Percentiles rank a stretch among this genome's conserved stretches.
Conservation (phyloP, 1,284 basidiomycete species). For the Inonotus hispidus region DNA sequence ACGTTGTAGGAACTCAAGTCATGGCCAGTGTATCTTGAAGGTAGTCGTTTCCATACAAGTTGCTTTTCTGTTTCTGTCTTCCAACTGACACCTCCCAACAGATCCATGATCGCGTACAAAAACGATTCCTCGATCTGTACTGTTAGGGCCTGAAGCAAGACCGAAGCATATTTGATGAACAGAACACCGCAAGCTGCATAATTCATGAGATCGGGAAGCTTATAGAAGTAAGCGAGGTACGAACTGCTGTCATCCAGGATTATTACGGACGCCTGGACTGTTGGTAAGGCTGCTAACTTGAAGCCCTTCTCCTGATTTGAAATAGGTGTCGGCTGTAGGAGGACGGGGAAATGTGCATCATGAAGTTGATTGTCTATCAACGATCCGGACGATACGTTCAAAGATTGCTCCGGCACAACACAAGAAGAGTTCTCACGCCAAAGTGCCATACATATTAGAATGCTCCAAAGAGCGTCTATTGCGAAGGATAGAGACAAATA, state of each 20-base stretch:
- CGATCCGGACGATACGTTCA: slow-evolving; percentile 81
- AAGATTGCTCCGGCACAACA: no score
- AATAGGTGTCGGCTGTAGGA: slow-evolving; percentile 92
- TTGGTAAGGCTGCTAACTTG: slow-evolving; percentile 86
- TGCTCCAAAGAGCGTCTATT: no score
- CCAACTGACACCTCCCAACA: slow-evolving; percentile 90
- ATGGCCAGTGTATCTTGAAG: no score
- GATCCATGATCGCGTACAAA: slow-evolving; percentile 87
- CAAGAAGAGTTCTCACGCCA: no score
- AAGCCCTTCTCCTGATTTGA: slow-evolving; percentile 77
- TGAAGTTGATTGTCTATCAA: slow-evolving; percentile 98
- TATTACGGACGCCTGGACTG: slow-evolving; percentile 84
- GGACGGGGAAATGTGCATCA: slow-evolving; percentile 92
- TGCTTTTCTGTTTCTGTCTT: slow-evolving; percentile 74
- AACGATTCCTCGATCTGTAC: slow-evolving; percentile 98
- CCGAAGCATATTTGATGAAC: slow-evolving; percentile 96
- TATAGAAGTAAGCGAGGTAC: slow-evolving; percentile 16
- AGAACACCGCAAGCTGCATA: slow-evolving; percentile 84
- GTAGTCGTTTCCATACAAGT: no score
- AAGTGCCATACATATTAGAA: no score
- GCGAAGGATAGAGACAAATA: no score
- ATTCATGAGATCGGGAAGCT: background rate
- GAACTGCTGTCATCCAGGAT: slow-evolving; percentile 91
- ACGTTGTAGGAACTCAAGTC: no score
- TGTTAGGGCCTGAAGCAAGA: slow-evolving; percentile 91